phyloP scores from a whole-genome alignment of 495 filamentous ascomycete genomes.

The Hypoxylon subgilvum region DNA sequence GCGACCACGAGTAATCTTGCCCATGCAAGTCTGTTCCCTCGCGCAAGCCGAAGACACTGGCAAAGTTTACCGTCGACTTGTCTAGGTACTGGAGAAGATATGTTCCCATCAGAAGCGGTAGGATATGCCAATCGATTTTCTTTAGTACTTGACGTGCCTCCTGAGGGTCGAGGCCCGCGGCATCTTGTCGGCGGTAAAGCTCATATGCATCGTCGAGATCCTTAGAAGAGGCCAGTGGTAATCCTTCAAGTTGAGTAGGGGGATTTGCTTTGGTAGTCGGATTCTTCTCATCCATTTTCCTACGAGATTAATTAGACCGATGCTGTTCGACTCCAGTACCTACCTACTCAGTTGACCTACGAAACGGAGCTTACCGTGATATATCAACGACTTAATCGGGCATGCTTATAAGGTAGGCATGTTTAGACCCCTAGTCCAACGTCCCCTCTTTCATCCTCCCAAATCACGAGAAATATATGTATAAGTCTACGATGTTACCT shows the following conservation, averaged over 20 bases:
- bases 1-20: slow-evolving; percentile 65
- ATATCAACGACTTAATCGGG: neutral
- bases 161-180: slow-evolving; percentile 44
- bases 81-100: slow-evolving; percentile 65
- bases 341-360: neutral
- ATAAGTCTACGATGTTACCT: slow-evolving; percentile 16
- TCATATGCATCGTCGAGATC: slow-evolving; percentile 56
- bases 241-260: neutral
- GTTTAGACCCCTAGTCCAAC: neutral
- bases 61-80: slow-evolving; percentile 66
- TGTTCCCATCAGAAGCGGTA: slow-evolving; percentile 62
- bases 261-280: slow-evolving; percentile 1
- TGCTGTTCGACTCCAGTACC: neutral
- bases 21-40: slow-evolving; percentile 57
- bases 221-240: slow-evolving; percentile 29
- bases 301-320: neutral
- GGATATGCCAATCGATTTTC: slow-evolving; percentile 61
- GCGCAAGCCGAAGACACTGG: slow-evolving; percentile 64
- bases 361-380: neutral
- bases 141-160: slow-evolving; percentile 59
- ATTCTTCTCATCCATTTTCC: slow-evolving; percentile 17
- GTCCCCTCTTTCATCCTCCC: neutral
- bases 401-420: no score
- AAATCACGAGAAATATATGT: no score
- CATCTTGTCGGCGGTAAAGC: slow-evolving; percentile 50